Evolutionary conservation across 208 protist genomes (phyloP).

Genomic region (Strigomonas galati): DNA sequence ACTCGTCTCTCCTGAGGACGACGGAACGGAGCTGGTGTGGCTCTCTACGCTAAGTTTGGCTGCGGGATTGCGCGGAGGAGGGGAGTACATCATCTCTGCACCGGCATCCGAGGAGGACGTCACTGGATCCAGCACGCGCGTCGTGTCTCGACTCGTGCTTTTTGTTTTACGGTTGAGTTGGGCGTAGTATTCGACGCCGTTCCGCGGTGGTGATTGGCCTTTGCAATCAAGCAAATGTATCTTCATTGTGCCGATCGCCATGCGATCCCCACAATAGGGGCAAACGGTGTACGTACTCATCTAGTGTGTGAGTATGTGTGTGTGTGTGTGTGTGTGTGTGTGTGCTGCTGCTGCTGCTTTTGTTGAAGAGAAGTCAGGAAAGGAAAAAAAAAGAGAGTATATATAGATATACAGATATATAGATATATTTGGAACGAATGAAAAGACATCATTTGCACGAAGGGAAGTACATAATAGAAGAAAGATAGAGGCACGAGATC

Average conservation of each 20-base stretch:
- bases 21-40: not conserved
- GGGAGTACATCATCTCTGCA: not conserved
- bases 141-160: not conserved
- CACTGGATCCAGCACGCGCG: not conserved
- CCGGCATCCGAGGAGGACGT: not conserved
- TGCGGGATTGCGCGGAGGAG: constrained; percentile 2
- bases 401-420: not conserved
- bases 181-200: constrained; percentile 27
- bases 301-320: constrained; percentile 6
- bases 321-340: constrained; percentile 18
- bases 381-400: constrained; percentile 5
- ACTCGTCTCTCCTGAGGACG: not conserved
- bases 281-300: constrained; percentile 22
- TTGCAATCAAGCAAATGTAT: constrained; percentile 31
- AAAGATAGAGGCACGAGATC: not conserved
- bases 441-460: not conserved
- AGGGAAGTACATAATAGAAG: not conserved
- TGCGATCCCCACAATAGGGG: constrained; percentile 38
- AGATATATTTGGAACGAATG: not conserved
- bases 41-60: not conserved
- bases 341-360: too few relatives aligned
- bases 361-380: constrained; percentile 2
- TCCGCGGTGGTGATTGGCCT: constrained; percentile 4
- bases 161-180: constrained; percentile 16
- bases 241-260: constrained; percentile 32